Percentiles rank a stretch among this genome's conserved stretches.
These are phyloP conservation scores for Herpetospermum pedunculosum DNA, from an alignment of 306 rosid genomes.

Conservation along the genomic window DNA sequence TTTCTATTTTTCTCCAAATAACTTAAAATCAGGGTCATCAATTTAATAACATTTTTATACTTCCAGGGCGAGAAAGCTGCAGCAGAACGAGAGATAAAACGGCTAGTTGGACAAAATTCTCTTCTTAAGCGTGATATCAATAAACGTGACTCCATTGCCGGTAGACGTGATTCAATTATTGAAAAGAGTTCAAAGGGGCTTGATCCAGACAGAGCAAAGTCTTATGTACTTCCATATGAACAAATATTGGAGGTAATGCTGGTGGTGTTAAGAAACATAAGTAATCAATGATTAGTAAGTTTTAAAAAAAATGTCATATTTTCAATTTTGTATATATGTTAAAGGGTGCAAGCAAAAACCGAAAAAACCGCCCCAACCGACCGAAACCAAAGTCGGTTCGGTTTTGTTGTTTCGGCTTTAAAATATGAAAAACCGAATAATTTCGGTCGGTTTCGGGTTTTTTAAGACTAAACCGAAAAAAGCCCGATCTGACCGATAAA, in stretches of 20 bases:
- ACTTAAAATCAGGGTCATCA: neutral
- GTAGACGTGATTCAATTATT: conserved; percentile 52
- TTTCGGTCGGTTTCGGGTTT: too few relatives aligned
- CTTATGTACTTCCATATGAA: conserved; percentile 32
- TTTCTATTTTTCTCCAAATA: neutral
- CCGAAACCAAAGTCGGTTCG: too few relatives aligned
- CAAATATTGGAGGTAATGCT: conserved; percentile 51
- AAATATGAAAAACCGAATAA: too few relatives aligned
- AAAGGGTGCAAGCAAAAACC: too few relatives aligned
- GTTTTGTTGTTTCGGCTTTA: too few relatives aligned
- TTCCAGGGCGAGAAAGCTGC: conserved; percentile 65
- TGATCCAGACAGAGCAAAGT: conserved; percentile 51
- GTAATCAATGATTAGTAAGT: neutral
- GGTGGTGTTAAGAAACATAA: neutral
- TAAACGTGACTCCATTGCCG: conserved; percentile 64
- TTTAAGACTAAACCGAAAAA: too few relatives aligned
- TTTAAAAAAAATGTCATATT: neutral
- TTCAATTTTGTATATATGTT: neutral
- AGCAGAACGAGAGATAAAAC: conserved; percentile 69
- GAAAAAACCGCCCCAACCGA: too few relatives aligned
- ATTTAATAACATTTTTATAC: conserved; percentile 16
- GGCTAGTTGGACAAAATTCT: conserved; percentile 63
- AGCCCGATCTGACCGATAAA: too few relatives aligned
- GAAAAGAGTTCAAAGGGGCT: conserved; percentile 47
- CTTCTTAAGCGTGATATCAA: conserved; percentile 75